phyloP scores from a whole-genome alignment of 1,284 basidiomycete species.

The Malassezia cuniculi region DNA sequence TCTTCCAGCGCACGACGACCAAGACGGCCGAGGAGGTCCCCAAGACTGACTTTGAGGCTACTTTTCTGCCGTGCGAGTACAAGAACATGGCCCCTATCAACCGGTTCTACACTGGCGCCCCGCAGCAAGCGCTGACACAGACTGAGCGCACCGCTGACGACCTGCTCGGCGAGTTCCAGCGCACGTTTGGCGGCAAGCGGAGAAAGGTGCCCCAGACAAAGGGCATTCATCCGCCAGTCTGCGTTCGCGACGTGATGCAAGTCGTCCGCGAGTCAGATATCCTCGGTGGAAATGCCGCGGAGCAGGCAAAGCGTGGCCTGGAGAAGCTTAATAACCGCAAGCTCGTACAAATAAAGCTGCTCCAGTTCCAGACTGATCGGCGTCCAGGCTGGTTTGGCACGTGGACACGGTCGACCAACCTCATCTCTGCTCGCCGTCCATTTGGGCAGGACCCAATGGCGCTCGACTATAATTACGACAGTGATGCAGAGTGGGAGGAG shows the following conservation, averaged over 20 bases:
- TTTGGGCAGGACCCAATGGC: constrained; percentile 38
- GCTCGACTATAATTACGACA: constrained; percentile 41
- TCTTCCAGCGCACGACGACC: constrained; percentile 26
- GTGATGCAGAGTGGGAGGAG: constrained; percentile 43
- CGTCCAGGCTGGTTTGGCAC: constrained; percentile 42
- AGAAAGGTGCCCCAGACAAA: background rate
- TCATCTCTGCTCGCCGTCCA: constrained; percentile 32
- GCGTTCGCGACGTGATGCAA: constrained; percentile 39
- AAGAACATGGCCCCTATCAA: constrained; percentile 39
- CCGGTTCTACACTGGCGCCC: constrained; percentile 19
- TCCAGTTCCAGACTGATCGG: constrained; percentile 36
- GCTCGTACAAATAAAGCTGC: constrained; percentile 35
- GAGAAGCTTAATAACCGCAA: constrained; percentile 28
- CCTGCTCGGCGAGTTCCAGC: constrained; percentile 4
- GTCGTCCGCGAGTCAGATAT: constrained; percentile 39
- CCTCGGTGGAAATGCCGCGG: constrained; percentile 32
- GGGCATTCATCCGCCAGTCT: constrained; percentile 26
- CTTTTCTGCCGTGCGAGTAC: constrained; percentile 38
- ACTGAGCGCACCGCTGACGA: constrained; percentile 1
- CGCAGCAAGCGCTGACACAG: too few species aligned
- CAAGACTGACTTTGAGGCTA: constrained; percentile 30
- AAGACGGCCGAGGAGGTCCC: constrained; percentile 2
- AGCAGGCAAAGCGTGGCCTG: constrained; percentile 26
- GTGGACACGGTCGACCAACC: constrained; percentile 35
- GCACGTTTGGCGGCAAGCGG: constrained; percentile 2